These are phyloP conservation scores for Saturnispora sanitii DNA, from an alignment of 805 yeast species.

Conservation along the genomic window DNA sequence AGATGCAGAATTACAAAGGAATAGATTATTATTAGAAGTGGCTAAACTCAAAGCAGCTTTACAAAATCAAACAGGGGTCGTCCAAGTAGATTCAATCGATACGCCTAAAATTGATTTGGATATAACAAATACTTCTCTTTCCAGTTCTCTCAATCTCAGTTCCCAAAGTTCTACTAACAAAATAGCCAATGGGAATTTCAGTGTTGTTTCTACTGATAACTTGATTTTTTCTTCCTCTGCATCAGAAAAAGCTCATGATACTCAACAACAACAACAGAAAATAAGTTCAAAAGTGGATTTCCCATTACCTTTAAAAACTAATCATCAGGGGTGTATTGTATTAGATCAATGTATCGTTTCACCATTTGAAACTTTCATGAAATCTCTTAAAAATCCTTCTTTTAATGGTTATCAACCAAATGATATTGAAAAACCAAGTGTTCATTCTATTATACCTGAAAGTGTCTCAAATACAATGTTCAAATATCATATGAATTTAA, in stretches of 20 bases:
- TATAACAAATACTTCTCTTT: no score
- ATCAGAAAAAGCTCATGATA: no score
- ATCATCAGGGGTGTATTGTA: constrained; percentile 16
- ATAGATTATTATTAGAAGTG: constrained; percentile 29
- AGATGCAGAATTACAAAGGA: constrained; percentile 48
- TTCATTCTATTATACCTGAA: constrained; percentile 3
- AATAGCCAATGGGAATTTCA: no score
- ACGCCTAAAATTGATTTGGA: no score
- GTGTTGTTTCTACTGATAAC: no score
- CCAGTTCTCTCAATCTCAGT: no score
- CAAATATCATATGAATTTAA: constrained; percentile 29
- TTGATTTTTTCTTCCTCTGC: no score
- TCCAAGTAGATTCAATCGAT: neutral
- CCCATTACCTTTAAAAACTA: constrained; percentile 4
- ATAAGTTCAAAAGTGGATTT: neutral
- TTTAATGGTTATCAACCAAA: constrained; percentile 24
- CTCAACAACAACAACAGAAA: neutral
- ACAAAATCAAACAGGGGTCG: no score
- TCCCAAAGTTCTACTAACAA: no score
- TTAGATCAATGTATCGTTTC: constrained; percentile 23
- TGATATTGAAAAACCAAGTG: neutral
- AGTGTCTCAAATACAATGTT: constrained; percentile 13
- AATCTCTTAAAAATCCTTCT: constrained; percentile 18
- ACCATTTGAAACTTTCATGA: constrained; percentile 19
- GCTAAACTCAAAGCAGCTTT: constrained; percentile 19